phyloP scores from a whole-genome alignment of 768 basidiomycete genomes.

The Termitomyces sp. region DNA sequence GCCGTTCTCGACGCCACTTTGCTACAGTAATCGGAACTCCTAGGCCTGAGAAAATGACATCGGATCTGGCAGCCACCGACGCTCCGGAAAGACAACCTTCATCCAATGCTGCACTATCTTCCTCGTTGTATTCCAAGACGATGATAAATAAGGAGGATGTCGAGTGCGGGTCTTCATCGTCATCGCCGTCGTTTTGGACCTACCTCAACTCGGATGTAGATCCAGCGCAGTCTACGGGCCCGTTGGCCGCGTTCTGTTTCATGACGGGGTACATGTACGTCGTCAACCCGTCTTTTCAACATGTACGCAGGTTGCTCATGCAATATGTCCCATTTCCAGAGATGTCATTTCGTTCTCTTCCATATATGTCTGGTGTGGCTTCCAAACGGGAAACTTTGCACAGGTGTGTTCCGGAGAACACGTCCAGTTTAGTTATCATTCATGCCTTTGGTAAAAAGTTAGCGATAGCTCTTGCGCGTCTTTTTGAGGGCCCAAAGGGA shows the following conservation, averaged over 20 bases:
- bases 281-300: neutral
- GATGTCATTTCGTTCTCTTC: slow-evolving; percentile 76
- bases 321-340: slow-evolving; percentile 28
- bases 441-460: slow-evolving; percentile 41
- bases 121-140: neutral
- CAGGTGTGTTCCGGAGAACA: slow-evolving; percentile 44
- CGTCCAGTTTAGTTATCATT: neutral
- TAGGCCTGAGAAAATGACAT: neutral
- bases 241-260: slow-evolving; percentile 66
- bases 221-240: slow-evolving; percentile 45
- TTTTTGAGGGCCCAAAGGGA: slow-evolving; percentile 54
- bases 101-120: neutral
- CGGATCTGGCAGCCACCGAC: neutral
- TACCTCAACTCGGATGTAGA: slow-evolving; percentile 49
- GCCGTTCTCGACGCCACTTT: neutral
- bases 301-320: neutral
- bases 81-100: neutral
- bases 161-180: slow-evolving; percentile 7
- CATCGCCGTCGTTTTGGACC: slow-evolving; percentile 29
- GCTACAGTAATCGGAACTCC: no score
- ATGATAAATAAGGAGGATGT: slow-evolving; percentile 13
- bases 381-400: slow-evolving; percentile 78
- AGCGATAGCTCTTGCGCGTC: slow-evolving; percentile 74
- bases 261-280: slow-evolving; percentile 80
- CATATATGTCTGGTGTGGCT: slow-evolving; percentile 81